Base-by-base conservation (phyloP, 2,329 filamentous ascomycete genomes). In the Penicillium janthinellum region DNA sequence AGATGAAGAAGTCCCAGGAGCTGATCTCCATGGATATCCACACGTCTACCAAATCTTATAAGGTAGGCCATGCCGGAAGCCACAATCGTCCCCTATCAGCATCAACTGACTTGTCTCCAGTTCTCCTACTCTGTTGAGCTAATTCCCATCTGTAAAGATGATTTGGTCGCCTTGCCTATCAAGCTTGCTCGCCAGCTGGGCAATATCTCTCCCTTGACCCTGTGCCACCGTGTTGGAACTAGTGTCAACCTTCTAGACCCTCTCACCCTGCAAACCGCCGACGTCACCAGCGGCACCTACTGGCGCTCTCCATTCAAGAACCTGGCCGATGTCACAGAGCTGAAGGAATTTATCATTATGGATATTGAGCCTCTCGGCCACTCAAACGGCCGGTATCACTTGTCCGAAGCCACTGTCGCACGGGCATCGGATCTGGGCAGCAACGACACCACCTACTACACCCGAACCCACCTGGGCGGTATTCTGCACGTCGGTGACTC, bases 91-190 rank as follows among this genome's bases (percentile, higher is more conserved):
- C 34, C 3, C 22, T 25, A 20, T 20, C 14, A 7, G 14, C 14
- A 38, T 31, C 15, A 31, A 99, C 35, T 38, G 28, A 38, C 35
- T 2, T 4, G 20, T 28, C 3, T 17, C 11, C 35, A 52, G 76
- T 97, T 97, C 79, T 89, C 90, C 48, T 98, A 88, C 78, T 96
- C 92, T 0, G 56, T 90, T 56, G 91, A 97, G 73, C 78, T 99
- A 51, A 89, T 98, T 28, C 95, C 95, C 1, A 92, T 99, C 52
- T 98, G 95, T 83, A 96, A 97, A 77, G 95, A 99, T 70, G 95
- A 99, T 73, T 82, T 99, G 31, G 91, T 99, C n/a, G 93, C 91
- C 1, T 81, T 99, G 38, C 95, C 95, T 0, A 88, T 96, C 64
- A 92, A 92, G 67, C 82, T 98, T 60, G 95, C 95, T 14, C 95